Evolutionary conservation across 2,329 filamentous ascomycete species (phyloP), one percentile per base, ranked within the genome.

Genomic region (Cercospora sesami): DNA sequence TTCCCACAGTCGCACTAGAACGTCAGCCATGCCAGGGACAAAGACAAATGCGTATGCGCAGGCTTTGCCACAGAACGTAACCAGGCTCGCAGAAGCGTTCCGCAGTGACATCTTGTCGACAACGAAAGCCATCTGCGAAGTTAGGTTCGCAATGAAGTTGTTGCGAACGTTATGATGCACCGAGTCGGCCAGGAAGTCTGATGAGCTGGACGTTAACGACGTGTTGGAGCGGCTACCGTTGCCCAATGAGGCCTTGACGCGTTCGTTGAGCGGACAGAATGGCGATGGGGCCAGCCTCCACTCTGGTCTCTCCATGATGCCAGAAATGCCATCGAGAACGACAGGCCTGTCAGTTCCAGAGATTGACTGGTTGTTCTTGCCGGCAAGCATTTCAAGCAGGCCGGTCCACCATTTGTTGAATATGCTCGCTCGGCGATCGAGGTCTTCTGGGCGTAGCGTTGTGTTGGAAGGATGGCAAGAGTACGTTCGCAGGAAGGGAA

Each of bases 1-100:
- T 42, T 87, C 88, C 93, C 94, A 97, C 5, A 97, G 82, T 16
- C 93, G 88, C 28, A 94, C 87, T 60, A 97, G 83, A 61, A 96
- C 87, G 75, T 96, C 93, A 7, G 92, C 91, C 64, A 96, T 87
- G 4, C 92, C 92, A 0, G 93, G 92, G 30, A 92, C 94, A 75
- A 96, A 97, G 81, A 94, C 95, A 79, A 96, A 97, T 31, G 92
- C 93, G 79, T 96, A 97, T 1, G 94, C 93, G 75, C 91, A 94
- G 4, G 93, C 92, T 80, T 95, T 96, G 68, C 92, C 94, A 64
- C 92, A 93, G 77, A 97, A 97, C 31, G 91, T 90, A 67, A 97
- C 91, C 26, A 83, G 71, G 71, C 83, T 84, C 48, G 87, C 87
- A 45, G 88, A 86, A 9, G 88, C 87, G 75, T 93, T 90, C 60